phyloP scores from a whole-genome alignment of 73 alveolate genomes.

The Breviolum minutum region DNA sequence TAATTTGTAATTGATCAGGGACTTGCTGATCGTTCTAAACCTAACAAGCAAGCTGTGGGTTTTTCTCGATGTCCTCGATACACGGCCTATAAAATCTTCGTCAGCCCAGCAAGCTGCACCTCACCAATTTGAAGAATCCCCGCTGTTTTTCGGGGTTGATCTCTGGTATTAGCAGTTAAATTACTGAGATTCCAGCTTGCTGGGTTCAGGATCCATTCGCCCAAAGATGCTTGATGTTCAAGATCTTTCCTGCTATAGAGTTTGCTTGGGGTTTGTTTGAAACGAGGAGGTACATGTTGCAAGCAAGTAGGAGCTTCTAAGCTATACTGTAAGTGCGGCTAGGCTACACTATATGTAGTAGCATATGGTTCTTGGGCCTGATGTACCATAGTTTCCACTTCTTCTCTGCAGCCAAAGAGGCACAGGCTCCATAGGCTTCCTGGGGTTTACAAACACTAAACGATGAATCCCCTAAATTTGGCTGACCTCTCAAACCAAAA shows the following conservation, averaged over 20 bases:
- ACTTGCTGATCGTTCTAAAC: neutral
- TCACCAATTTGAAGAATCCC: neutral
- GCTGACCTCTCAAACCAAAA: no score
- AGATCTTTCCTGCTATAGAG: neutral
- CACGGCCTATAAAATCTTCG: constrained; percentile 13
- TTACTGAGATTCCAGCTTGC: neutral
- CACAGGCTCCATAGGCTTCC: constrained; percentile 44
- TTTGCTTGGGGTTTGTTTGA: neutral
- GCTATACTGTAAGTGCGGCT: neutral
- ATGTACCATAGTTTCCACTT: constrained; percentile 17
- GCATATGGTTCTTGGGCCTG: constrained; percentile 15
- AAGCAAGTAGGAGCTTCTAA: neutral
- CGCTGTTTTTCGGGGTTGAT: neutral
- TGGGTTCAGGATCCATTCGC: neutral
- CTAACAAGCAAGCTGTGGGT: neutral
- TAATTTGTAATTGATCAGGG: neutral
- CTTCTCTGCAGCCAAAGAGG: neutral
- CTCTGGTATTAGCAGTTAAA: no score
- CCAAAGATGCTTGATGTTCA: neutral
- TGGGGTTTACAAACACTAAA: neutral
- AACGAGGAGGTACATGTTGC: neutral
- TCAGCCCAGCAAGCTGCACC: constrained; percentile 4
- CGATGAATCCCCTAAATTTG: no score
- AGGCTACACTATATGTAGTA: neutral
- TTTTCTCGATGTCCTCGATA: neutral